Evolutionary conservation across 2,329 filamentous ascomycete species (phyloP), one percentile per base, ranked within the genome.

Genomic region (Alternaria triticimaculans): DNA sequence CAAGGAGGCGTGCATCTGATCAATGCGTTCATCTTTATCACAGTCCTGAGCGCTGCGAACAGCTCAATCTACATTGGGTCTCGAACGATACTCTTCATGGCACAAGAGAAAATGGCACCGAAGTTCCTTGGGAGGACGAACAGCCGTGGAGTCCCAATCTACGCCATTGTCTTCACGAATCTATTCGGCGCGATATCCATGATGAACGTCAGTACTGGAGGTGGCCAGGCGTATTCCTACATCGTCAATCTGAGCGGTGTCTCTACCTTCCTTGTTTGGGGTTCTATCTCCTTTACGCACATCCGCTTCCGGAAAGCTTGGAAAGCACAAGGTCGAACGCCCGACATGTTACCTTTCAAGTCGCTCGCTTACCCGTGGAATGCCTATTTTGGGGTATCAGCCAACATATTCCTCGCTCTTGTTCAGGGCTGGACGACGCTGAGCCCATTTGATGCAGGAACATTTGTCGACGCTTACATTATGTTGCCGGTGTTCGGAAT

Each of bases 11-110:
- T 91, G 1, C 88, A 94, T 74, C 85, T 94, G 2, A 91, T 94
- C 81, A 94, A 94, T 68, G 90, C 89, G 3, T 75, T 77, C 62
- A 78, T 78, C 48, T 72, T 94, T 48, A 82, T 93, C 18, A 93
- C 91, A 5, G 92, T 90, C 58, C 81, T 93, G 18, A 74, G 71
- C 5, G 75, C 76, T 2, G 76, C 73, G 69, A 94, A 94, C 80
- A 89, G 87, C 56, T 91, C 89, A 9, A 90, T 94, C 65, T 94
- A 94, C 77, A 92, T 94, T 68, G 89, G 88, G 48, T 92, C 90
- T 4, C 87, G 92, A 21, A 94, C 91, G 0, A 80, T 95, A 2
- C 81, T 94, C 0, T 93, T 89, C 81, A 92, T 94, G 88, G 90
- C 90, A 0, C 89, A 92, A 71, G 88, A 89, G 48, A 84, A 87